Conservation (phyloP, 805 yeast genomes). For the Ogataea nitratoaversa region DNA sequence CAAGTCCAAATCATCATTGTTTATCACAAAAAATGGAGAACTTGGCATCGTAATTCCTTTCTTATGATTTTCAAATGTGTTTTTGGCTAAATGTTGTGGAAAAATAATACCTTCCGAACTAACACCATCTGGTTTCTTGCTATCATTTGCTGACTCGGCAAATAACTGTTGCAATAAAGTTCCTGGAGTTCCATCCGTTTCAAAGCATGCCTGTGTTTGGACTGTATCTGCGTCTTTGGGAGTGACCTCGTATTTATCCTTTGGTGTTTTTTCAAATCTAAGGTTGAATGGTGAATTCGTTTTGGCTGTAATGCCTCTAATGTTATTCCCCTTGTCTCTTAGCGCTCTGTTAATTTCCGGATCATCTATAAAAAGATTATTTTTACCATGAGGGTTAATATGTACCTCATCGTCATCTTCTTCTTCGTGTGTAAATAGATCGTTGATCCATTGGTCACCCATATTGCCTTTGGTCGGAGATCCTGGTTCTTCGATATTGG, state of each 20-base stretch:
- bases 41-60: slow-evolving; percentile 28
- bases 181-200: slow-evolving; percentile 10
- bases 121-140: not conserved
- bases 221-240: slow-evolving; percentile 27
- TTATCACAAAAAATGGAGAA: slow-evolving; percentile 27
- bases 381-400: slow-evolving; percentile 7
- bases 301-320: slow-evolving; percentile 4
- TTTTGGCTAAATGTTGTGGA: not conserved
- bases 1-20: slow-evolving; percentile 9
- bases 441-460: slow-evolving; percentile 26
- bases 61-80: slow-evolving; percentile 3
- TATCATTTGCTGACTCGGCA: not conserved
- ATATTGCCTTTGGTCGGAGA: slow-evolving; percentile 22
- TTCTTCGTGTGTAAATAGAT: slow-evolving; percentile 27
- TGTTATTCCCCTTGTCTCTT: not conserved
- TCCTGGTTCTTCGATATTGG: slow-evolving; percentile 21
- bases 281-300: slow-evolving; percentile 13
- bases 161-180: slow-evolving; percentile 6
- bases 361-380: slow-evolving; percentile 10
- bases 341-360: slow-evolving; percentile 25
- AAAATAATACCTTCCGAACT: not conserved
- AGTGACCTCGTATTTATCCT: slow-evolving; percentile 19
- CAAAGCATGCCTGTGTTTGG: slow-evolving; percentile 20
- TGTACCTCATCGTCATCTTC: slow-evolving; percentile 19
- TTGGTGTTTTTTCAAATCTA: slow-evolving; percentile 29